Evolutionary conservation across 371 early-diverging fungal genomes (phyloP).

Genomic region (Batkoa obscura): DNA sequence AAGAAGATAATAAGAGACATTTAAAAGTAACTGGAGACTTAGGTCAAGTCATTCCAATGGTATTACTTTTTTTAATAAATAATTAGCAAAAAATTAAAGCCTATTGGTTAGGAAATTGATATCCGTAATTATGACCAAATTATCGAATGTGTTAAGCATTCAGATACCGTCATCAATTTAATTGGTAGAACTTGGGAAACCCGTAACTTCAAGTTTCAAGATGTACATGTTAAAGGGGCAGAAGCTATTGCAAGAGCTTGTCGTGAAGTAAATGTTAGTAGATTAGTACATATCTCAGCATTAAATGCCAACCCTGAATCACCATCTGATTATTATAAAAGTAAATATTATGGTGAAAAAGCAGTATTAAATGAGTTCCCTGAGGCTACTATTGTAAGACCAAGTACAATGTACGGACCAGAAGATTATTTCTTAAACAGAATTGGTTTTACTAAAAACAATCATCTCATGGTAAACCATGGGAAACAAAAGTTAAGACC

Average conservation of each 20-base stretch:
- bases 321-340: slow-evolving; percentile 50
- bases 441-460: slow-evolving; percentile 40
- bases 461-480: slow-evolving; percentile 22
- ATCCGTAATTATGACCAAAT: slow-evolving; percentile 66
- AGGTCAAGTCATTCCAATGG: slow-evolving; percentile 79
- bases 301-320: slow-evolving; percentile 66
- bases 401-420: slow-evolving; percentile 71
- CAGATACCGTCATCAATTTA: slow-evolving; percentile 87
- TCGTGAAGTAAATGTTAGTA: slow-evolving; percentile 63
- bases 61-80: slow-evolving; percentile 9
- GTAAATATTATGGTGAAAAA: slow-evolving; percentile 82
- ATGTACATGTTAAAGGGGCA: slow-evolving; percentile 73
- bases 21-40: slow-evolving; percentile 85
- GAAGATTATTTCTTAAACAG: slow-evolving; percentile 87
- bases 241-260: slow-evolving; percentile 59
- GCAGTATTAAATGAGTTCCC: slow-evolving; percentile 75
- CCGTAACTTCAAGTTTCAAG: slow-evolving; percentile 74
- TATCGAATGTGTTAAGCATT: slow-evolving; percentile 68
- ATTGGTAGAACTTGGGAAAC: slow-evolving; percentile 84
- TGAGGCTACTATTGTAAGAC: slow-evolving; percentile 83
- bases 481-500: slow-evolving; percentile 61
- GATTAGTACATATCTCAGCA: slow-evolving; percentile 78
- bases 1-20: slow-evolving; percentile 61
- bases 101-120: slow-evolving; percentile 50
- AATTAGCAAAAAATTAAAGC: background rate